These are phyloP conservation scores for Phyllosticta citrichinensis DNA, from an alignment of 2,329 filamentous ascomycete genomes.

Conservation along the genomic window DNA sequence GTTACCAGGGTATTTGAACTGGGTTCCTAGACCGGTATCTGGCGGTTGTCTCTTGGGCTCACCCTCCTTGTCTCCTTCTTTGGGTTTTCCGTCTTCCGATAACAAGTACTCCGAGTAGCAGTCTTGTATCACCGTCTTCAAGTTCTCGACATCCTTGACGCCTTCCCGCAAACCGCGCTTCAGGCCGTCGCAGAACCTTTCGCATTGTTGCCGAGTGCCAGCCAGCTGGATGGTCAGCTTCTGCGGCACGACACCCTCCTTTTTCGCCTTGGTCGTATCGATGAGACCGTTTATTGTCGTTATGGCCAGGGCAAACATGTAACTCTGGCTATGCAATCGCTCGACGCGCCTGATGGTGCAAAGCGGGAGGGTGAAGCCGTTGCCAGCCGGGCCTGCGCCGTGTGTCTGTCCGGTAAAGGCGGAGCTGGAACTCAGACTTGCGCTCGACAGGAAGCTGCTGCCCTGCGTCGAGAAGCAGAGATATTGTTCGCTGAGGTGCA, in stretches of 20 bases:
- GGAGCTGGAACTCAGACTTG: constrained; percentile 69
- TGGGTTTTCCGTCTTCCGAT: constrained; percentile 39
- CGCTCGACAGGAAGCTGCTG: constrained; percentile 72
- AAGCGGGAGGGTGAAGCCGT: constrained; percentile 89
- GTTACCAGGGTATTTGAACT: constrained; percentile 92
- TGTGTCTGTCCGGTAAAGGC: constrained; percentile 88
- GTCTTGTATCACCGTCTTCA: constrained; percentile 68
- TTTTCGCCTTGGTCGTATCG: constrained; percentile 38
- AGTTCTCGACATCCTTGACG: constrained; percentile 76
- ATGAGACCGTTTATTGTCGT: constrained; percentile 77
- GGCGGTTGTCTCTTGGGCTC: constrained; percentile 47
- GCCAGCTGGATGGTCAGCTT: constrained; percentile 87
- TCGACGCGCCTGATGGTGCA: constrained; percentile 89
- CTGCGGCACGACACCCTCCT: constrained; percentile 53
- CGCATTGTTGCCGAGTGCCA: constrained; percentile 78
- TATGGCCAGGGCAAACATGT: constrained; percentile 84
- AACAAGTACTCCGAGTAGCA: constrained; percentile 65
- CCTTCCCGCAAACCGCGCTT: constrained; percentile 82
- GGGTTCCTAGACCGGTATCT: constrained; percentile 86
- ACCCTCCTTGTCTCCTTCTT: constrained; percentile 19
- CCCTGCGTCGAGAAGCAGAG: constrained; percentile 94
- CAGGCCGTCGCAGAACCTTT: constrained; percentile 90
- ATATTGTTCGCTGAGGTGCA: constrained; percentile 89
- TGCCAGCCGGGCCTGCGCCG: constrained; percentile 82
- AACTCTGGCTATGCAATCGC: constrained; percentile 82